Evolutionary conservation across 495 filamentous ascomycete genomes (phyloP).

Genomic region (Elaphomyces granulatus): DNA sequence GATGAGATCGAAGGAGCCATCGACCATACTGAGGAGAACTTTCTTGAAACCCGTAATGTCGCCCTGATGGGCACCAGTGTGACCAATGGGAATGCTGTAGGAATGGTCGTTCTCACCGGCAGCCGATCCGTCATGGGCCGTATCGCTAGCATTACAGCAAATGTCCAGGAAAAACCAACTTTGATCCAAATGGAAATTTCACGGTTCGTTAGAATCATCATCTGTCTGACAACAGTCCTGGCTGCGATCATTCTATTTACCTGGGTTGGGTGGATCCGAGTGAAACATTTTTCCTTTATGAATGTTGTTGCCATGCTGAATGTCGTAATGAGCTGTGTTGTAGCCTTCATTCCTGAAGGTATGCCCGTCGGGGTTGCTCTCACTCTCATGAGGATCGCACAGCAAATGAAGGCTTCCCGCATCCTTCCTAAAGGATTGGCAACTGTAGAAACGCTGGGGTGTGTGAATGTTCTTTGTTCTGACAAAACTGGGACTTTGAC

Average conservation of each 20-base stretch:
- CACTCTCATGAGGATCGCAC: conserved; percentile 44
- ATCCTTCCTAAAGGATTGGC: conserved; percentile 55
- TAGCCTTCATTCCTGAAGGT: conserved; percentile 62
- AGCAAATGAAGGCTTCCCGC: conserved; percentile 48
- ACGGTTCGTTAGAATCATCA: conserved; percentile 50
- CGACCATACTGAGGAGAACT: conserved; percentile 51
- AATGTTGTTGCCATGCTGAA: conserved; percentile 53
- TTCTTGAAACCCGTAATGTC: conserved; percentile 58
- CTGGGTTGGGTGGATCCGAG: conserved; percentile 51
- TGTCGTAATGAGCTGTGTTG: conserved; percentile 49
- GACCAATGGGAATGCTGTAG: conserved; percentile 48
- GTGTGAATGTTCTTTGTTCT: conserved; percentile 55
- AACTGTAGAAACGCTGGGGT: conserved; percentile 58
- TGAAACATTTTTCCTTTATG: conserved; percentile 47
- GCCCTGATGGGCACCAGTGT: conserved; percentile 61
- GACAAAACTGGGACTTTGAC: conserved; percentile 64
- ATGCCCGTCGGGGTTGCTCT: conserved; percentile 54
- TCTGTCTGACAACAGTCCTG: conserved; percentile 39
- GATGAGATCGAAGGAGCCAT: conserved; percentile 44
- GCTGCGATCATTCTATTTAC: conserved; percentile 39
- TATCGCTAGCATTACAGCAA: conserved; percentile 51
- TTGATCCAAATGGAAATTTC: conserved; percentile 54
- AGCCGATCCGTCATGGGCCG: conserved; percentile 49
- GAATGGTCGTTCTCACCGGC: conserved; percentile 48
- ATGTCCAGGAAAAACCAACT: conserved; percentile 48